Evolutionary conservation across 129 eudicot species (phyloP).

Genomic region (Arctium minus): DNA sequence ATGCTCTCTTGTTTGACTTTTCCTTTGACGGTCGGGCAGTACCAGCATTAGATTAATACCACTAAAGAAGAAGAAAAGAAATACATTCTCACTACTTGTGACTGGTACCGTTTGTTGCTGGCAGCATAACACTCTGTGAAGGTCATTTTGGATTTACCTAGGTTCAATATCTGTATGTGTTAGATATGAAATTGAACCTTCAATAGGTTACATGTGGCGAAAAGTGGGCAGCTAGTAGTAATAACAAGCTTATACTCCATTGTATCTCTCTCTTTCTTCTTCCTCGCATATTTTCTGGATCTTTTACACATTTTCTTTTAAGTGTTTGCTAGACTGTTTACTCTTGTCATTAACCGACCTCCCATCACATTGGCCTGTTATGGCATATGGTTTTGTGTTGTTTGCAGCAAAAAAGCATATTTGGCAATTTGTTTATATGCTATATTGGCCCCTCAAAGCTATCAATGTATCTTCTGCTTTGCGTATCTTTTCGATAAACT

Average conservation of each 20-base stretch:
- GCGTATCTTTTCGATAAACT: constrained; percentile 2
- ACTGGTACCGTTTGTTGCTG: background rate
- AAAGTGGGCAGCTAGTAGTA: background rate
- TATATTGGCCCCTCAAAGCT: background rate
- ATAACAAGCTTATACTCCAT: background rate
- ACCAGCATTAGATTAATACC: background rate
- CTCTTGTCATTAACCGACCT: background rate
- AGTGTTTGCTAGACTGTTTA: background rate
- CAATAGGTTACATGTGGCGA: background rate
- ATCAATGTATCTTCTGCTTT: background rate
- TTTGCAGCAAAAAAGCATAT: constrained; percentile 8
- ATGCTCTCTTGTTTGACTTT: background rate
- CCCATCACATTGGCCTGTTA: background rate
- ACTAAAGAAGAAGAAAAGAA: background rate
- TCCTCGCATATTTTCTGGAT: background rate
- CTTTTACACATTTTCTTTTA: background rate
- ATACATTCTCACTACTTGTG: background rate
- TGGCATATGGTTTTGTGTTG: constrained; percentile 3
- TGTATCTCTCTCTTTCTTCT: background rate
- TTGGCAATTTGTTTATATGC: background rate
- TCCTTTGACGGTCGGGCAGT: background rate
- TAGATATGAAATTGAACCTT: background rate
- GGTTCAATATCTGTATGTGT: background rate
- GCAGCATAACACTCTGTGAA: background rate
- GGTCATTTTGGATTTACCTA: background rate